A percentile compares a stretch with the other conserved stretches of the same genome.
These are phyloP conservation scores for Astrocystis sublimbata DNA, from an alignment of 495 filamentous ascomycete species.

Conservation along the genomic window DNA sequence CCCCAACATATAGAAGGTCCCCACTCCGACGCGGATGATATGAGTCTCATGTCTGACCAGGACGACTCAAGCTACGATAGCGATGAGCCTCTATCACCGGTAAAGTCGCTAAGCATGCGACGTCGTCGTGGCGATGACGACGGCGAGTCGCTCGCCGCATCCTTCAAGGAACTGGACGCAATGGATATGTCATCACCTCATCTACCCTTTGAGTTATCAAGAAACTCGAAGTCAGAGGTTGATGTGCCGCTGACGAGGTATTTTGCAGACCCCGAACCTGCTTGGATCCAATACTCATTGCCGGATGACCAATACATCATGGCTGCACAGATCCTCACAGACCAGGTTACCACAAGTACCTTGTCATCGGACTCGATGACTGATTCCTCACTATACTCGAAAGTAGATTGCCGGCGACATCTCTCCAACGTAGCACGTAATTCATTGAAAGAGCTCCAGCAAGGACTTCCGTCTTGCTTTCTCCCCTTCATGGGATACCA, in stretches of 20 bases:
- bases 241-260: conserved; percentile 50
- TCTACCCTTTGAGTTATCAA: conserved; percentile 40
- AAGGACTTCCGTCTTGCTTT: conserved; percentile 40
- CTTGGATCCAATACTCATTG: conserved; percentile 39
- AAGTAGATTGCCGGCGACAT: conserved; percentile 34
- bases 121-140: conserved; percentile 46
- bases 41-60: conserved; percentile 49
- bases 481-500: conserved; percentile 38
- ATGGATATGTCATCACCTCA: conserved; percentile 41
- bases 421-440: conserved; percentile 41
- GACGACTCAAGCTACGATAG: conserved; percentile 49
- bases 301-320: conserved; percentile 56
- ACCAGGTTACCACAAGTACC: conserved; percentile 54
- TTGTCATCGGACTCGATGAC: conserved; percentile 26
- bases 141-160: conserved; percentile 48
- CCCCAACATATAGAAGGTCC: conserved; percentile 35
- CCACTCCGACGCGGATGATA: conserved; percentile 48
- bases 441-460: conserved; percentile 42
- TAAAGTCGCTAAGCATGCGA: conserved; percentile 41
- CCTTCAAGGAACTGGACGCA: conserved; percentile 46
- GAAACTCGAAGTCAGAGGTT: conserved; percentile 41
- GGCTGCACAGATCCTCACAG: conserved; percentile 62
- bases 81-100: conserved; percentile 46
- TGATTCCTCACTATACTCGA: conserved; percentile 21
- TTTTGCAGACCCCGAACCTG: conserved; percentile 52